Conservation (phyloP, 1,284 basidiomycete genomes). For the Somion occarium region DNA sequence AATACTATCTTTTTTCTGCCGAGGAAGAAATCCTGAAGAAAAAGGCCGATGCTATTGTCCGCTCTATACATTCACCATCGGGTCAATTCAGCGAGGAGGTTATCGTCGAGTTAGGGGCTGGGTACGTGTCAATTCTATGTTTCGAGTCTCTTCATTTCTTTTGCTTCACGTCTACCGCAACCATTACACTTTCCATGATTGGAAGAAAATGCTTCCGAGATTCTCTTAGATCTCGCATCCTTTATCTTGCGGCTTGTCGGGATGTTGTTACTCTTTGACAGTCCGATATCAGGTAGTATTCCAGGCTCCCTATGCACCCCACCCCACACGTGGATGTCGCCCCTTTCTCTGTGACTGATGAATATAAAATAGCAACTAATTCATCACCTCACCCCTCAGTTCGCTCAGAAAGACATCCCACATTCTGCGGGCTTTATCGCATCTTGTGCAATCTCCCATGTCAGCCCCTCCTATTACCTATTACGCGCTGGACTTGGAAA, state of each 20-base stretch:
- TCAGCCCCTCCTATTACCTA: slow-evolving; percentile 66
- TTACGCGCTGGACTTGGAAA: slow-evolving; percentile 91
- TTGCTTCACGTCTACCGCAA: slow-evolving; percentile 1
- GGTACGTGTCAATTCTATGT: slow-evolving; percentile 49
- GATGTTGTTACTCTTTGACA: neutral
- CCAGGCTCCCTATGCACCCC: too few species aligned
- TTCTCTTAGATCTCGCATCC: neutral
- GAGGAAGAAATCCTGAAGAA: slow-evolving; percentile 69
- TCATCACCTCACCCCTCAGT: slow-evolving; percentile 34
- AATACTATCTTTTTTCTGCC: slow-evolving; percentile 86
- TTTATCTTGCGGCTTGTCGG: neutral
- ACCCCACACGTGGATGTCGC: neutral
- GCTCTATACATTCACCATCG: slow-evolving; percentile 62
- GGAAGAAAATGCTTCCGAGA: neutral
- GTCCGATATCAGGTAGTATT: too few species aligned
- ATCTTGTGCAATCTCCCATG: slow-evolving; percentile 33
- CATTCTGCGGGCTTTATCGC: slow-evolving; percentile 74
- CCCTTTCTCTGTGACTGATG: neutral
- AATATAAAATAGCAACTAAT: neutral
- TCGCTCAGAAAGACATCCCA: slow-evolving; percentile 89
- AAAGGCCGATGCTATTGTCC: slow-evolving; percentile 63
- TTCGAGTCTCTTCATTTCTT: neutral
- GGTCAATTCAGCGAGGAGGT: slow-evolving; percentile 45
- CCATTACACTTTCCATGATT: slow-evolving; percentile 7
- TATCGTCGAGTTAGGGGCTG: slow-evolving; percentile 83